A percentile compares a stretch with the other conserved stretches of the same genome.
Conservation (phyloP, 345 rosid genomes). For the Microcos paniculata region DNA sequence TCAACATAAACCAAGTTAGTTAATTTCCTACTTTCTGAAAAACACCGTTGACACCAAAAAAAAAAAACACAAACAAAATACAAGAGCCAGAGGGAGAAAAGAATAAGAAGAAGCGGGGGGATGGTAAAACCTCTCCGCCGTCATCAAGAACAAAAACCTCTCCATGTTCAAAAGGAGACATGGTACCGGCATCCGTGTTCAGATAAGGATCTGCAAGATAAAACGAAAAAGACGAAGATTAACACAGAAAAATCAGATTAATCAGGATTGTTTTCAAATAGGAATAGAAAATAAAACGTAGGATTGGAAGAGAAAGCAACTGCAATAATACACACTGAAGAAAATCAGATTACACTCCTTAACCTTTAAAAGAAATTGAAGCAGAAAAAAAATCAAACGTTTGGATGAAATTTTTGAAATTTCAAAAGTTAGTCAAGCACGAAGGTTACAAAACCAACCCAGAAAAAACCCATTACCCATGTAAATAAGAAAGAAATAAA, state of each 20-base stretch:
- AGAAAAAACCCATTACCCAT: background rate
- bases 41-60: background rate
- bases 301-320: background rate
- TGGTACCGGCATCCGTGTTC: constrained; percentile 96
- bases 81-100: background rate
- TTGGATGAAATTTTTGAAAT: background rate
- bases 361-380: background rate
- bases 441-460: background rate
- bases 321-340: background rate
- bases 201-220: constrained; percentile 79
- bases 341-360: background rate
- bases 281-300: background rate
- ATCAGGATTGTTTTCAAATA: background rate
- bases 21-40: background rate
- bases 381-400: background rate
- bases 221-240: background rate
- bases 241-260: background rate
- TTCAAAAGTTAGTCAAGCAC: background rate
- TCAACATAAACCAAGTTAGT: constrained; percentile 14
- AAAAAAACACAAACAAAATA: background rate
- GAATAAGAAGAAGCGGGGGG: background rate
- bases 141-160: constrained; percentile 97
- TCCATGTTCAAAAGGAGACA: constrained; percentile 98
- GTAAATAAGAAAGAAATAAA: too few relatives aligned
- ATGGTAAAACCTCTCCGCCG: constrained; percentile 81